Base-by-base conservation (phyloP, 805 yeast species). In the Aciculoconidium aculeatum region DNA sequence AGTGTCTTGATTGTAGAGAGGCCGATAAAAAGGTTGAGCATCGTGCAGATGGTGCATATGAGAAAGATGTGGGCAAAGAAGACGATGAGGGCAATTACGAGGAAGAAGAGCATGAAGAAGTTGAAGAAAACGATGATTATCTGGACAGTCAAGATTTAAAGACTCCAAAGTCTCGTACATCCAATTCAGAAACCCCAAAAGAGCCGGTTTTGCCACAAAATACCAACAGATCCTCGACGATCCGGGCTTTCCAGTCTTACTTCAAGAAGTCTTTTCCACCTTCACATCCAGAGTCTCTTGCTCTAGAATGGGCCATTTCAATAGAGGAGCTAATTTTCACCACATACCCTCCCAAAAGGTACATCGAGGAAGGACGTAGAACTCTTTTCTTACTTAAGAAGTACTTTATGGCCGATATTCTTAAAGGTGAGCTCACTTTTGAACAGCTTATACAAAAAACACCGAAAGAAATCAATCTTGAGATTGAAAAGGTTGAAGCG, bases 401-500 rank as follows among this genome's bases (percentile, higher is more conserved):
- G 42, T 58, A 61, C 25, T 70, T 78, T 25, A 70, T 85, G 41
- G 58, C 60, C 15, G 74, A 78, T 34, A 68, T 88, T 4, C 55
- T 79, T 18, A 61, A 67, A 19, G 67, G 72, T 17, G 61, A 65
- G 12, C 56, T 84, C 15, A 57, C 74, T 1, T 70, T 82, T 23
- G 61, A 59, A 10, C 70, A 77, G 39, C 60, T 86, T 25, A 87
- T 79, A 3, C 65, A 61, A 18, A 63, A 83, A 65, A 64, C 79
- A 5, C 78, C 77, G 1, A 85, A 81, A 43, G 90, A 88, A 42
- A 70, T 88, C 61, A 86, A 84, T 45, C 86, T 87, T 4, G 90
- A 81, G 41, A 63, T 80, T 37, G 78, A 72, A 40, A 66, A 70
- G 40, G 71, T 79, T 33, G 88, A 87, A 11, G 81, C 78, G 39